Evolutionary conservation across 2,329 filamentous ascomycete species (phyloP).

Genomic region (Capronia americana): DNA sequence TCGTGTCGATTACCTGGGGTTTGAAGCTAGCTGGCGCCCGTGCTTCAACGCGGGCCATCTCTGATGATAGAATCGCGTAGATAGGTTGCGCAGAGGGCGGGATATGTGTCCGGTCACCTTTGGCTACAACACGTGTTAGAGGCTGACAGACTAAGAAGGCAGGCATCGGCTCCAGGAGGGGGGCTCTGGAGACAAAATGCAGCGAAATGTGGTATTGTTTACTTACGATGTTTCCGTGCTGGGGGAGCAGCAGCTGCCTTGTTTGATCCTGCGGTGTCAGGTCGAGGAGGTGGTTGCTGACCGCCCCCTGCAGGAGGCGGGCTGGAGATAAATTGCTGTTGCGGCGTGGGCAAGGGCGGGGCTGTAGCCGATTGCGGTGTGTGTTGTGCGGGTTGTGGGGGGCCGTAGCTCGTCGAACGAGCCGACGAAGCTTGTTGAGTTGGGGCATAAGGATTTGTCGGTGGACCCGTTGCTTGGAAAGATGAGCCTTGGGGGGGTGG

Average conservation of each 20-base stretch:
- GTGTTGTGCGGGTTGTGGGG: slow-evolving; percentile 57
- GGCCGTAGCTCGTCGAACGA: slow-evolving; percentile 52
- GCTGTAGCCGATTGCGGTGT: slow-evolving; percentile 46
- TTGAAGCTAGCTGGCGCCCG: slow-evolving; percentile 87
- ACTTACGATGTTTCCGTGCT: slow-evolving; percentile 70
- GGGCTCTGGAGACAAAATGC: neutral
- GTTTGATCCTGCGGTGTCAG: slow-evolving; percentile 59
- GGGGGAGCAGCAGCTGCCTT: slow-evolving; percentile 57
- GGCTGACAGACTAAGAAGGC: neutral
- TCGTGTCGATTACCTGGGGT: slow-evolving; percentile 88
- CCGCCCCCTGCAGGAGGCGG: slow-evolving; percentile 55
- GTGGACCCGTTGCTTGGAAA: slow-evolving; percentile 46
- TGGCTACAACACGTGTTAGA: slow-evolving; percentile 50
- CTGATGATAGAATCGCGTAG: slow-evolving; percentile 78
- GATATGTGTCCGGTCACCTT: slow-evolving; percentile 90
- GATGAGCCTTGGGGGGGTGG: slow-evolving; percentile 52
- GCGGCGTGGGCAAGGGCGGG: slow-evolving; percentile 48
- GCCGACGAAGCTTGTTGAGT: slow-evolving; percentile 47
- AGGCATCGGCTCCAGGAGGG: neutral
- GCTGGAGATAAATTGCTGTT: slow-evolving; percentile 55
- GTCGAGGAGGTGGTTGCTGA: slow-evolving; percentile 56
- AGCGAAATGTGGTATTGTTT: neutral
- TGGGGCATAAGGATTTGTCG: slow-evolving; percentile 67
- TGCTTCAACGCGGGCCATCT: slow-evolving; percentile 86
- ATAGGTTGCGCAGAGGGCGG: slow-evolving; percentile 76